Evolutionary conservation across 495 filamentous ascomycete species (phyloP).

Genomic region (Aspergillus leporis): DNA sequence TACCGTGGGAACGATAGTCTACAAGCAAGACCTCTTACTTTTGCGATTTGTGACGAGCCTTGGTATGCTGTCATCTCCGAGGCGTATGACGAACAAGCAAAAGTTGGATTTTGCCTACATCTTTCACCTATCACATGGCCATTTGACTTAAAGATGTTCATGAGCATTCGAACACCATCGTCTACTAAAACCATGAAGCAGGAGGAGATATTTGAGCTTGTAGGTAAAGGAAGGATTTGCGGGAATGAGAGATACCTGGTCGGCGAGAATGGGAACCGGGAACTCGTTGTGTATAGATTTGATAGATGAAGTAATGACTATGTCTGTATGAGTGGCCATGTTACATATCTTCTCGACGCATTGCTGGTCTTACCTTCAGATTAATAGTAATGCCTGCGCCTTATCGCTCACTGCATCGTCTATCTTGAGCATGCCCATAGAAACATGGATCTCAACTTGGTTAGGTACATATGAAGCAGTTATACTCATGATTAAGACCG

Average conservation of each 20-base stretch:
- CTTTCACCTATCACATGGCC: conserved; percentile 32
- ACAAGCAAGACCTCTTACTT: conserved; percentile 27
- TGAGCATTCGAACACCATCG: conserved; percentile 38
- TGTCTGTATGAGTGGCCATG: not conserved
- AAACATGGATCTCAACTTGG: too few species aligned
- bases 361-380: not conserved
- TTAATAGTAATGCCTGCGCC: too few species aligned
- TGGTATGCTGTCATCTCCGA: conserved; percentile 53
- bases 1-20: conserved; percentile 39
- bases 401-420: not conserved
- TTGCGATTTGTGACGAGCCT: conserved; percentile 22
- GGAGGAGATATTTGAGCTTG: conserved; percentile 51
- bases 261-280: conserved; percentile 55
- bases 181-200: conserved; percentile 43
- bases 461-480: too few species aligned
- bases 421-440: too few species aligned
- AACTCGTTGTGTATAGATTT: conserved; percentile 58
- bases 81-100: conserved; percentile 50
- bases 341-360: not conserved
- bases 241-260: conserved; percentile 65
- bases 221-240: conserved; percentile 55
- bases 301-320: conserved; percentile 27
- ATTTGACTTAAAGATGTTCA: conserved; percentile 23
- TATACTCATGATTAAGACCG: too few species aligned
- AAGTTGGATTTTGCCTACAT: conserved; percentile 57